Conservation (phyloP, 768 basidiomycete species). For the Hygrophorus russula region DNA sequence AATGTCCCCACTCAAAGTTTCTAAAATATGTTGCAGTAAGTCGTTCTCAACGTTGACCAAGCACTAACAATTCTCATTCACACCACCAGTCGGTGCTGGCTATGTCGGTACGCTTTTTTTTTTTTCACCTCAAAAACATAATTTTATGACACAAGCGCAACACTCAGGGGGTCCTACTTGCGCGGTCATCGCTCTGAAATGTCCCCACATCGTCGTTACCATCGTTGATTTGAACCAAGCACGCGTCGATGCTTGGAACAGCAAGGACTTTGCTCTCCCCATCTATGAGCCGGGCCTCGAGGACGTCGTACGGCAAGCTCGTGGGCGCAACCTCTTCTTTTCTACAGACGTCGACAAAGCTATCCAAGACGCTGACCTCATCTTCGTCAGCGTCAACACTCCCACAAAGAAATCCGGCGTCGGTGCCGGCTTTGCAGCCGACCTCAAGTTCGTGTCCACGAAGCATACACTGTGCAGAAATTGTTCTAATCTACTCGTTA, state of each 20-base stretch:
- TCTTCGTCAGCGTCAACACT: conserved; percentile 98
- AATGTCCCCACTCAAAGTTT: conserved; percentile 53
- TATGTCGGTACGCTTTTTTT: conserved; percentile 66
- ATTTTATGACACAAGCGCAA: not conserved
- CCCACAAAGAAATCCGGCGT: conserved; percentile 98
- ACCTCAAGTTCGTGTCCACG: conserved; percentile 71
- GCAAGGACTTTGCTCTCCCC: conserved; percentile 69
- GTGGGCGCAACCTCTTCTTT: conserved; percentile 96
- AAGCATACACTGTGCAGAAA: conserved; percentile 4
- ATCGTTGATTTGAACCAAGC: conserved; percentile 96
- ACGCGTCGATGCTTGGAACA: conserved; percentile 97
- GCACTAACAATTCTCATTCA: conserved; percentile 1
- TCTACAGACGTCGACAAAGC: conserved; percentile 88
- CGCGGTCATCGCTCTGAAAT: conserved; percentile 88
- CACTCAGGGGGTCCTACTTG: conserved; percentile 82
- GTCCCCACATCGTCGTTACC: conserved; percentile 87
- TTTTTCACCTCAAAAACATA: not conserved
- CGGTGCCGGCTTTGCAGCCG: conserved; percentile 95
- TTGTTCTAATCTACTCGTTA: conserved; percentile 4
- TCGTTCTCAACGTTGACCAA: too few relatives aligned
- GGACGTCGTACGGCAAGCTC: conserved; percentile 76
- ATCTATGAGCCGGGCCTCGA: conserved; percentile 98
- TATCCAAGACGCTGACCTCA: conserved; percentile 91
- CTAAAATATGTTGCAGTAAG: conserved; percentile 85
- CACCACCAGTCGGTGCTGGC: conserved; percentile 64